Conservation (phyloP, 2,329 filamentous ascomycete genomes). For the Xylaria sp. region DNA sequence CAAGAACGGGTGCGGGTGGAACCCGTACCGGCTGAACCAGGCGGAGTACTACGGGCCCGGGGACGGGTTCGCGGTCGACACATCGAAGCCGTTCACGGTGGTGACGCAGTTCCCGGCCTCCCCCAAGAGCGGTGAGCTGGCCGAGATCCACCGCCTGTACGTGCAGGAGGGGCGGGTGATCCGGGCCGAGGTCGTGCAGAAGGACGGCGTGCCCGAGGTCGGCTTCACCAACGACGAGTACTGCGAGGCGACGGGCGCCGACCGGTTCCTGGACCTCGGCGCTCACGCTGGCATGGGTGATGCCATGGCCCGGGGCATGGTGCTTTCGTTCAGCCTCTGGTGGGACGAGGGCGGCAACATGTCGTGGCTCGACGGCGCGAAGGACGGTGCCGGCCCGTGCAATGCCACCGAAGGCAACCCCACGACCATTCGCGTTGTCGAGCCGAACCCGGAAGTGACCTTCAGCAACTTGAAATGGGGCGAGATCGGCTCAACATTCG, state of each 20-base stretch:
- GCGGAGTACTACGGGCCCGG: constrained; percentile 38
- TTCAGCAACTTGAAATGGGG: constrained; percentile 62
- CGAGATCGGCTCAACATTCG: constrained; percentile 54
- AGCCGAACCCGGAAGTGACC: constrained; percentile 52
- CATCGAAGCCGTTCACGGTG: constrained; percentile 40
- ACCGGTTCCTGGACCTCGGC: constrained; percentile 40
- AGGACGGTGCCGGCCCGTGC: constrained; percentile 54
- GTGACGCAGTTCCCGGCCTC: constrained; percentile 43
- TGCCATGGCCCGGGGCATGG: constrained; percentile 49
- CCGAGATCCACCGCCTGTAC: constrained; percentile 40
- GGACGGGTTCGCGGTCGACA: constrained; percentile 37
- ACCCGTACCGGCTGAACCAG: constrained; percentile 39
- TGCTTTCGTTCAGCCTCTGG: constrained; percentile 55
- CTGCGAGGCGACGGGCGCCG: constrained; percentile 39
- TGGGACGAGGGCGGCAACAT: constrained; percentile 53
- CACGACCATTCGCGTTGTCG: constrained; percentile 44
- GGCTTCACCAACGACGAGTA: constrained; percentile 41
- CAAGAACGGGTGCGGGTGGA: constrained; percentile 42
- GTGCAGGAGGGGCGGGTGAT: constrained; percentile 41
- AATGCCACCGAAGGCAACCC: constrained; percentile 51
- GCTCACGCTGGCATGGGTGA: constrained; percentile 48
- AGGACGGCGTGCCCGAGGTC: constrained; percentile 38
- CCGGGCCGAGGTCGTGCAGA: constrained; percentile 35
- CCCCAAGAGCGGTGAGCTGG: constrained; percentile 35
- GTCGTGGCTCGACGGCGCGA: constrained; percentile 56